Percentiles rank a stretch among this genome's conserved stretches.
Conservation (phyloP, 495 filamentous ascomycete genomes). For the Neurospora africana region DNA sequence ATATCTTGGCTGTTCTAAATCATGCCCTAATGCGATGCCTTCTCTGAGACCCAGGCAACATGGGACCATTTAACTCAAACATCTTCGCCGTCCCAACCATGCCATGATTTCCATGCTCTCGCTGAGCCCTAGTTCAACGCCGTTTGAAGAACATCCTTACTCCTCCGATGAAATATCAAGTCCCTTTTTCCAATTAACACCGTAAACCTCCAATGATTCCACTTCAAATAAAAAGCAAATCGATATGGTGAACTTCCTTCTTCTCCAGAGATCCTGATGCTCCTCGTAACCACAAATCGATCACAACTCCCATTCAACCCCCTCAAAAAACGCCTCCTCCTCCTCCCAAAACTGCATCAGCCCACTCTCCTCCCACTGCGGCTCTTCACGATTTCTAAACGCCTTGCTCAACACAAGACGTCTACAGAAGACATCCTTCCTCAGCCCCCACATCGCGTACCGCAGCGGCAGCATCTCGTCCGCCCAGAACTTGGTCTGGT, state of each 20-base stretch:
- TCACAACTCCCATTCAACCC: background rate
- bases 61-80: background rate
- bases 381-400: background rate
- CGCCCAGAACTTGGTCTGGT: background rate
- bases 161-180: background rate
- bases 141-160: background rate
- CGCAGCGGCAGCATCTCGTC: background rate
- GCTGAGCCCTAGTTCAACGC: background rate
- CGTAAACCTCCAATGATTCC: background rate
- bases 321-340: background rate
- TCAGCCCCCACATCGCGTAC: background rate
- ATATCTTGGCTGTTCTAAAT: background rate
- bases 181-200: background rate
- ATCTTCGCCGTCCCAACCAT: background rate
- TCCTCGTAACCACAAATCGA: background rate
- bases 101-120: background rate
- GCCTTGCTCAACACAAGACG: background rate
- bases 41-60: background rate
- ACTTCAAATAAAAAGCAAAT: background rate
- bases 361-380: background rate
- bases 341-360: background rate
- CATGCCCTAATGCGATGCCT: background rate
- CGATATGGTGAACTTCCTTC: background rate
- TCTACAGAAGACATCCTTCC: background rate
- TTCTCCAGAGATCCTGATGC: background rate